These are phyloP conservation scores for Colletotrichum gigasporum DNA, from an alignment of 2,329 filamentous ascomycete species.

Conservation along the genomic window DNA sequence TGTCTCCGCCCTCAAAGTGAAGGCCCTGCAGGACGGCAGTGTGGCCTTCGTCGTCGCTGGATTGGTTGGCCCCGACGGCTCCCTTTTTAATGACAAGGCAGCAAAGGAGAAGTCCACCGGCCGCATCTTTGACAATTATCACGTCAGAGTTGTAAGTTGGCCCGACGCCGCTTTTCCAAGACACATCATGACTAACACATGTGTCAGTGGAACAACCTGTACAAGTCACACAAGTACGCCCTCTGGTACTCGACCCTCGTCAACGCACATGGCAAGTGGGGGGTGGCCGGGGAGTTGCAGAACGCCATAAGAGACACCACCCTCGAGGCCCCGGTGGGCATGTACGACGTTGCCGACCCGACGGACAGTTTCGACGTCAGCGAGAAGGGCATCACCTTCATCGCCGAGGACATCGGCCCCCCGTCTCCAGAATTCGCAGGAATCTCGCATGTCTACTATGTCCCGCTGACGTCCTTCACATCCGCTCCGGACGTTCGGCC, in stretches of 20 bases:
- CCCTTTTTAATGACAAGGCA: conserved; percentile 43
- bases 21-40: conserved; percentile 42
- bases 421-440: conserved; percentile 12
- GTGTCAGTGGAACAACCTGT: conserved; percentile 43
- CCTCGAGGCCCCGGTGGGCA: conserved; percentile 43
- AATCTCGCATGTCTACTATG: conserved; percentile 41
- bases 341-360: conserved; percentile 37
- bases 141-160: conserved; percentile 43
- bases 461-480: conserved; percentile 44
- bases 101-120: conserved; percentile 38
- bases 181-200: background rate
- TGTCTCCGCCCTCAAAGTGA: conserved; percentile 44
- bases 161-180: background rate
- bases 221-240: conserved; percentile 41
- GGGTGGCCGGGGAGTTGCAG: conserved; percentile 39
- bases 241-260: conserved; percentile 51
- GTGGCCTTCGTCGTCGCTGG: conserved; percentile 48
- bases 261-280: conserved; percentile 41
- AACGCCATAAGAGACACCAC: conserved; percentile 43
- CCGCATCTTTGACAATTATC: conserved; percentile 45
- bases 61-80: conserved; percentile 40
- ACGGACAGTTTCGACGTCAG: conserved; percentile 44
- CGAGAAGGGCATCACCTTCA: conserved; percentile 45
- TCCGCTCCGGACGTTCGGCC: conserved; percentile 34
- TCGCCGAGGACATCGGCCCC: conserved; percentile 35